Evolutionary conservation across 2,329 filamentous ascomycete genomes (phyloP).

Genomic region (Trichoderma hamatum): DNA sequence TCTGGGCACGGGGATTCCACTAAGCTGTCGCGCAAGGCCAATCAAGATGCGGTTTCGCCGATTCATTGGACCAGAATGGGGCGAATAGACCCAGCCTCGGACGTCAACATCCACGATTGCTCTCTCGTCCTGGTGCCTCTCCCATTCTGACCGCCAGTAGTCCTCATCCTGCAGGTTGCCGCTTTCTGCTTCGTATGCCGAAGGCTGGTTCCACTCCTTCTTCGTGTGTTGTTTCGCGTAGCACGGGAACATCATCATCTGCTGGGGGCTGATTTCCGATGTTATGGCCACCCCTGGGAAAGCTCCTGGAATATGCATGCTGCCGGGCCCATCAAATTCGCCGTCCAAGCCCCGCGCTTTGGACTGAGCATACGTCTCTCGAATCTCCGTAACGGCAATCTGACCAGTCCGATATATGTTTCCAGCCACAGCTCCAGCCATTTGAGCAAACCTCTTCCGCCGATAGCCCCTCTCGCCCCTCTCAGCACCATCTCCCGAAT

Average conservation of each 20-base stretch:
- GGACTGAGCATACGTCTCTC: slow-evolving; percentile 61
- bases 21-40: slow-evolving; percentile 82
- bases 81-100: slow-evolving; percentile 90
- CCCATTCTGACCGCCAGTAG: slow-evolving; percentile 79
- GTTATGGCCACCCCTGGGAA: slow-evolving; percentile 87
- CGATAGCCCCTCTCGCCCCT: slow-evolving; percentile 67
- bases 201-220: slow-evolving; percentile 42
- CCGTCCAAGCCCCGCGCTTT: slow-evolving; percentile 42
- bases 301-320: slow-evolving; percentile 65
- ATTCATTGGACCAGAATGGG: slow-evolving; percentile 80
- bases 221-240: slow-evolving; percentile 78
- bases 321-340: slow-evolving; percentile 36
- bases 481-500: slow-evolving; percentile 34
- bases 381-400: slow-evolving; percentile 60
- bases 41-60: slow-evolving; percentile 85
- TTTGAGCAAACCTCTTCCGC: slow-evolving; percentile 73
- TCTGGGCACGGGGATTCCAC: slow-evolving; percentile 76
- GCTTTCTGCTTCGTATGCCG: slow-evolving; percentile 42
- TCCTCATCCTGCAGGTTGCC: slow-evolving; percentile 57
- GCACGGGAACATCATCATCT: slow-evolving; percentile 94
- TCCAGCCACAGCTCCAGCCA: slow-evolving; percentile 58
- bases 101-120: slow-evolving; percentile 93
- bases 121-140: slow-evolving; percentile 76
- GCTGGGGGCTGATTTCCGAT: slow-evolving; percentile 78
- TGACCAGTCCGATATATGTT: slow-evolving; percentile 60